Base-by-base conservation (phyloP, 2,329 filamentous ascomycete species). In the Arthroderma uncinatum region DNA sequence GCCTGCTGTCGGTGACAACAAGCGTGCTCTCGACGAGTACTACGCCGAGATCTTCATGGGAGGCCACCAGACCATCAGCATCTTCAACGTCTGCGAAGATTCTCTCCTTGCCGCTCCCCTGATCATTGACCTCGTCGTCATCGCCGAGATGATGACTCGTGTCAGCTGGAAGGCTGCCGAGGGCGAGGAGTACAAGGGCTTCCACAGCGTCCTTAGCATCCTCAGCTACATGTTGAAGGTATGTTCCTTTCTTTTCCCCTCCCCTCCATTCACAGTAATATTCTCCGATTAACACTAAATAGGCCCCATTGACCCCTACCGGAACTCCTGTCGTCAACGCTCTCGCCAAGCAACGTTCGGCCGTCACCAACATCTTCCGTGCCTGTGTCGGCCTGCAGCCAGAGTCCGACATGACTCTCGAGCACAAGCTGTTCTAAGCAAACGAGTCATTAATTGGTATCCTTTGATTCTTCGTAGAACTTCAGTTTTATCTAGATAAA, bases 31-130 rank as follows among this genome's bases (percentile, higher is more conserved):
- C 56, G 93, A 98, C 69, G 93, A 98, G 80, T 98, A 98, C 82
- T 96, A 96, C 66, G 93, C 90, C 57, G 92, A 98, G 80, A 97
- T 98, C 75, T 98, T 98, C 82, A 82, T 97, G 76, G 93, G 93
- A 64, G 93, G 93, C 42, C 93, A 97, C 77, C 93, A 98, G 79
- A 97, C 90, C 66, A 98, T 98, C 66, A 92, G 86, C 67, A 80
- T 98, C 72, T 96, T 95, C 84, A 98, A 98, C 74, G 91, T 97
- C 66, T 98, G 93, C 78, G 93, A 98, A 77, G 93, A 98, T 76
- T 97, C 93, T 47, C 85, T 98, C 55, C 81, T 98, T 64, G 93
- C 93, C 9, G 94, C 92, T 53, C 93, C 93, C 34, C 78, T 98
- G 69, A 98, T 98, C 79, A 95, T 98, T 68, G 93, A 98, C 72